These are phyloP conservation scores for Hymenoscyphus salicellus DNA, from an alignment of 2,329 filamentous ascomycete genomes.

Conservation along the genomic window DNA sequence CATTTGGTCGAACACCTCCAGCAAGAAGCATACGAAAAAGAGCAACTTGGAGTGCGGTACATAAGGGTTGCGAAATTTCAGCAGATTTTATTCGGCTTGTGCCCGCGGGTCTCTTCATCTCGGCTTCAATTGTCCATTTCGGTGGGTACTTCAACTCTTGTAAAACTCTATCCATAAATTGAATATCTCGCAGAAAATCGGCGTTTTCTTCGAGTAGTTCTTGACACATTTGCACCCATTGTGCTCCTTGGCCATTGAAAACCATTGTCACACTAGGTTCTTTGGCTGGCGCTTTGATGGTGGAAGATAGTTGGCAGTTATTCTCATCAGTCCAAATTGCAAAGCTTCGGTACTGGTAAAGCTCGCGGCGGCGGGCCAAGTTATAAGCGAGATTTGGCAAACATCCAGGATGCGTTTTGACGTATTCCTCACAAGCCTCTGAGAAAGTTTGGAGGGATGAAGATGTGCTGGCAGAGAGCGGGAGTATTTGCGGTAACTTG, in stretches of 20 bases:
- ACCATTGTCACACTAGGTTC: conserved; percentile 9
- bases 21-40: conserved; percentile 43
- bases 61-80: conserved; percentile 39
- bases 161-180: not conserved
- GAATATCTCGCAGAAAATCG: not conserved
- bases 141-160: not conserved
- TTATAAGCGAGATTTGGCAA: not conserved
- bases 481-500: not conserved
- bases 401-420: not conserved
- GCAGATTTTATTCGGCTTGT: conserved; percentile 39
- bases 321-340: not conserved
- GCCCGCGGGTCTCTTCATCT: conserved; percentile 17
- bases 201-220: conserved; percentile 12
- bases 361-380: not conserved
- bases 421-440: not conserved
- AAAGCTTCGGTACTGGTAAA: not conserved
- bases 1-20: conserved; percentile 39
- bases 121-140: conserved; percentile 27
- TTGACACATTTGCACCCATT: conserved; percentile 26
- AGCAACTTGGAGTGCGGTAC: conserved; percentile 47
- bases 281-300: not conserved
- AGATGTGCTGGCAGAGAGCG: not conserved
- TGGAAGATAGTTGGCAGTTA: no score
- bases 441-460: not conserved
- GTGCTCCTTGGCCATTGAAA: conserved; percentile 30